phyloP scores from a whole-genome alignment of 2,329 filamentous ascomycete genomes.

The Fusarium floridanum region DNA sequence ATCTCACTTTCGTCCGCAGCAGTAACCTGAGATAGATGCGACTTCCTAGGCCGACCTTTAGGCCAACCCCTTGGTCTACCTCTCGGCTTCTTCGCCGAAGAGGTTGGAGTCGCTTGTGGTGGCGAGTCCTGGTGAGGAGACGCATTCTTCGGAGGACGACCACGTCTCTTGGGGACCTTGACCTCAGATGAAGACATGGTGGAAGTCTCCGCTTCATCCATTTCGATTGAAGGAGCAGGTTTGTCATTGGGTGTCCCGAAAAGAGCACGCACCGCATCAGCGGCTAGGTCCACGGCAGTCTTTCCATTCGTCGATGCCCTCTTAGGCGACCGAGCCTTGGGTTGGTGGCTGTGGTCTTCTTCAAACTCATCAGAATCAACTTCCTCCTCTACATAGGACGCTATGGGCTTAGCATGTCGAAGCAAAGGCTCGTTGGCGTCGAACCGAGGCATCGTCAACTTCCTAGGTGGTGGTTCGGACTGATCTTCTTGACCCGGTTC shows the following conservation, averaged over 20 bases:
- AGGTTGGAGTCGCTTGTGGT: constrained; percentile 3
- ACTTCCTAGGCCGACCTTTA: constrained; percentile 49
- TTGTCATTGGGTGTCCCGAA: constrained; percentile 35
- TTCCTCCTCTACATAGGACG: constrained; percentile 66
- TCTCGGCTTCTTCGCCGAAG: constrained; percentile 37
- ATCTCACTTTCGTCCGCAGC: constrained; percentile 7
- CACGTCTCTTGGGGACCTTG: constrained; percentile 42
- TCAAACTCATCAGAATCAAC: constrained; percentile 56
- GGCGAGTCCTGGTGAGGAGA: constrained; percentile 7
- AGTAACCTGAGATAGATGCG: constrained; percentile 31
- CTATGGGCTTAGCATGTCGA: constrained; percentile 65
- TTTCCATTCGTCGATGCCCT: constrained; percentile 9
- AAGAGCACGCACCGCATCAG: constrained; percentile 50
- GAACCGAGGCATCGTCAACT: constrained; percentile 44
- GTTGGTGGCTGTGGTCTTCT: constrained; percentile 54
- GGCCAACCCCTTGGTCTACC: constrained; percentile 40
- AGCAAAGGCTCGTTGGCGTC: constrained; percentile 63
- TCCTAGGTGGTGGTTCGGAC: constrained; percentile 29
- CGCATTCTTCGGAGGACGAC: constrained; percentile 50
- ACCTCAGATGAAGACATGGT: constrained; percentile 2
- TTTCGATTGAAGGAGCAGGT: neutral
- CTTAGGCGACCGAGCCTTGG: constrained; percentile 13
- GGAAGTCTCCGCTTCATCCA: neutral
- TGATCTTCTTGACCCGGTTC: constrained; percentile 23
- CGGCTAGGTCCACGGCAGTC: constrained; percentile 57